A percentile compares a stretch with the other conserved stretches of the same genome.
Evolutionary conservation across 208 protist genomes (phyloP).

Genomic region (Entamoeba invadens): DNA sequence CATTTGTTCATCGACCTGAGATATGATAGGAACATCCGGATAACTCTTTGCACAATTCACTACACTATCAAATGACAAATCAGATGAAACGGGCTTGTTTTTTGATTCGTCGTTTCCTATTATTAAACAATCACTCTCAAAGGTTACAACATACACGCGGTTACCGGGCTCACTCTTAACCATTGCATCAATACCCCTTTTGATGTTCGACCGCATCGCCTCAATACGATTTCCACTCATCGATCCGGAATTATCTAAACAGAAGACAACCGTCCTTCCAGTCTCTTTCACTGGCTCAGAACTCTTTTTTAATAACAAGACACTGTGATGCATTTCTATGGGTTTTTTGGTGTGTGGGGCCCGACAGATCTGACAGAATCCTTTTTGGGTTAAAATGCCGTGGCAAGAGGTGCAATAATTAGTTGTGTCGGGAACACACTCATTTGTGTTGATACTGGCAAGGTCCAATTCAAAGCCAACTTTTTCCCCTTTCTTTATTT

Average conservation of each 20-base stretch:
- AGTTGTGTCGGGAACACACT: no score
- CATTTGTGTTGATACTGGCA: no score
- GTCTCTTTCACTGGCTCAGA: no score
- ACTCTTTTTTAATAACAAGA: no score
- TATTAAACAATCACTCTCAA: neutral
- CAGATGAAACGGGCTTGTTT: neutral
- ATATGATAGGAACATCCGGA: neutral
- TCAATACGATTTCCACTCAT: neutral
- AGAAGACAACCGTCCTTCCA: neutral
- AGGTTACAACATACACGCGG: neutral
- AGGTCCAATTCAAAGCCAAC: no score
- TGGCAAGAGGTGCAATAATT: no score
- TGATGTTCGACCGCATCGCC: neutral
- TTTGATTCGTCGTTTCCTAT: neutral
- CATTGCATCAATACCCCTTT: neutral
- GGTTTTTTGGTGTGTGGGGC: no score
- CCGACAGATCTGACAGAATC: no score
- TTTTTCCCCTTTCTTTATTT: no score
- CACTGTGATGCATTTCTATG: no score
- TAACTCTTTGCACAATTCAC: neutral
- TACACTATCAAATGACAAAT: neutral
- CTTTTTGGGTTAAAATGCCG: no score
- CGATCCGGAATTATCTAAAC: neutral
- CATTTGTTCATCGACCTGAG: neutral
- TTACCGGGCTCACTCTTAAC: neutral